Conservation (phyloP, 2,329 filamentous ascomycete species). For the Penicillium verrucosum region DNA sequence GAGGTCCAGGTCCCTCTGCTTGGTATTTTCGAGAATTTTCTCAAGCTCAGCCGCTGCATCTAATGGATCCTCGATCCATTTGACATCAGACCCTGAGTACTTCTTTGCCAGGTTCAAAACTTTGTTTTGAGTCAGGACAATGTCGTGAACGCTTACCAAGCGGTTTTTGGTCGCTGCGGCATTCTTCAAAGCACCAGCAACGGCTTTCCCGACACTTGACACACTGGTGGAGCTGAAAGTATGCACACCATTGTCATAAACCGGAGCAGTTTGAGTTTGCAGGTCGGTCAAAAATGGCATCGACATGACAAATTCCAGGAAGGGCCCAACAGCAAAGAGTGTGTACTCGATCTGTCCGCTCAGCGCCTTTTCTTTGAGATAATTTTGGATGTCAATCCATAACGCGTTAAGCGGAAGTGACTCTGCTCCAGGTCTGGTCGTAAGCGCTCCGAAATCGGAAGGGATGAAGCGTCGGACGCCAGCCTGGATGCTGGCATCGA, state of each 20-base stretch:
- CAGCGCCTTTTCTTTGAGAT: constrained; percentile 1
- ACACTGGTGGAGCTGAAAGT: constrained; percentile 2
- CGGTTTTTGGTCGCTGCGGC: not conserved
- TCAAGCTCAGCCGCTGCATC: not conserved
- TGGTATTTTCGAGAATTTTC: not conserved
- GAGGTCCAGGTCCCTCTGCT: not conserved
- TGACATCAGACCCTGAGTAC: not conserved
- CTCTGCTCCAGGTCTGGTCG: not conserved
- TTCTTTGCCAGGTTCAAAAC: constrained; percentile 1
- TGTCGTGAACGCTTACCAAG: constrained; percentile 1
- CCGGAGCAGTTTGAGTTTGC: not conserved
- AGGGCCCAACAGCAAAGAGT: constrained; percentile 3
- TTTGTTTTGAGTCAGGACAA: not conserved
- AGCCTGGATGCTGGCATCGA: constrained; percentile 3
- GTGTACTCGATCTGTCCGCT: constrained; percentile 4
- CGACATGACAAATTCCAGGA: constrained; percentile 10
- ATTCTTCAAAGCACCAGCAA: constrained; percentile 1
- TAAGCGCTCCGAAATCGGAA: not conserved
- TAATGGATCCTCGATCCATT: not conserved
- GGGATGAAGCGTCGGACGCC: not conserved
- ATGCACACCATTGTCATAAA: not conserved
- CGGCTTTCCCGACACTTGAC: not conserved
- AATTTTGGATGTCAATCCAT: not conserved
- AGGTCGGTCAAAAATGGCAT: constrained; percentile 4
- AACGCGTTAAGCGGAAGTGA: not conserved